Evolutionary conservation across 371 early-diverging fungal species (phyloP).

Genomic region (Rhizopus arrhizus): DNA sequence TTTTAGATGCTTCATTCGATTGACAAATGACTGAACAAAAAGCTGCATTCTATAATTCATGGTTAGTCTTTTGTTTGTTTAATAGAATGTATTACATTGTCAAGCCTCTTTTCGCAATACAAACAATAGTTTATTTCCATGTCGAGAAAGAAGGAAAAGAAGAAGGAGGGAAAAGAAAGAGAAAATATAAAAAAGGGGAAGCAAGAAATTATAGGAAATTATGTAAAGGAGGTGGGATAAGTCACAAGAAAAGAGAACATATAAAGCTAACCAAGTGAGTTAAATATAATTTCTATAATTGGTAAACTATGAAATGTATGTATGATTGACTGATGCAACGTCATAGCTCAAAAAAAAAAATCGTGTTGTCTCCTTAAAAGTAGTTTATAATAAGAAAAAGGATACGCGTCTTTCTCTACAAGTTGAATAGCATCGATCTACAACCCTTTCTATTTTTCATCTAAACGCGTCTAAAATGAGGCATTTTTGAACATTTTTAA

Average conservation of each 20-base stretch:
- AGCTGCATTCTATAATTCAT: not conserved
- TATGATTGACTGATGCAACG: too few relatives aligned
- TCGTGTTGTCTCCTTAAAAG: too few relatives aligned
- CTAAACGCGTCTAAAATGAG: too few relatives aligned
- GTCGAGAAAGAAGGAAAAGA: not conserved
- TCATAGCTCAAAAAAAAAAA: too few relatives aligned
- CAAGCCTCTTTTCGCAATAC: not conserved
- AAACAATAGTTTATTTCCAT: not conserved
- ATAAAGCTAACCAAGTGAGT: not conserved
- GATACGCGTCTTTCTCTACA: too few relatives aligned
- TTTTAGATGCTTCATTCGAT: conserved; percentile 1
- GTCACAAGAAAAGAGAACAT: not conserved
- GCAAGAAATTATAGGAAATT: not conserved
- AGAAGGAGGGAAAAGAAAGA: not conserved
- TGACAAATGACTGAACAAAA: not conserved
- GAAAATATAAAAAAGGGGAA: not conserved
- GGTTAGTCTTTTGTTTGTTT: not conserved
- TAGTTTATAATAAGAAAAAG: too few relatives aligned
- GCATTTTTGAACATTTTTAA: too few relatives aligned
- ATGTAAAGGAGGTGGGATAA: not conserved
- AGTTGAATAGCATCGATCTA: too few relatives aligned
- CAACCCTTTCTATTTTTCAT: too few relatives aligned
- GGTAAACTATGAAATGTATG: too few relatives aligned
- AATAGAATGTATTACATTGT: not conserved
- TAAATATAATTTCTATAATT: too few relatives aligned